Evolutionary conservation across 192 early-diverging fungal genomes (phyloP).

Genomic region (Glomus cerebriforme): DNA sequence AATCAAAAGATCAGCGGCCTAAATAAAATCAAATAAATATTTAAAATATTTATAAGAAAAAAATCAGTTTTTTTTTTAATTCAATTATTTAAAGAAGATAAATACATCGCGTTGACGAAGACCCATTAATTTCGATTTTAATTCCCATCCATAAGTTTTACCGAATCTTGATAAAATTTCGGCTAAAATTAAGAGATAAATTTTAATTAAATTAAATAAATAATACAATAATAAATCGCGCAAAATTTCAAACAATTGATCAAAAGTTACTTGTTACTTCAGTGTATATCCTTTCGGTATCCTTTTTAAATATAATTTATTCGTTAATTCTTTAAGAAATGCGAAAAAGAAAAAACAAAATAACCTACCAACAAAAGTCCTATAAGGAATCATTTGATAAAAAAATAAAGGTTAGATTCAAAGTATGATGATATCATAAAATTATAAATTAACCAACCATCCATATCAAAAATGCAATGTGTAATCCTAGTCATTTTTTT

Average conservation of each 20-base stretch:
- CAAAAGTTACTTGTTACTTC: background rate
- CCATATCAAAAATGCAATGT: constrained; percentile 23
- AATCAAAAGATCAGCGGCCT: constrained; percentile 68
- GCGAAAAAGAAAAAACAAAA: background rate
- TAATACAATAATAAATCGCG: background rate
- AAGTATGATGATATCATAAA: background rate
- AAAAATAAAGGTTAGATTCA: background rate
- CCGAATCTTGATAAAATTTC: constrained; percentile 79
- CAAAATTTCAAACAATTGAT: no score
- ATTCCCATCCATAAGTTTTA: constrained; percentile 62
- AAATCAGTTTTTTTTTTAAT: background rate
- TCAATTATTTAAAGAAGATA: background rate
- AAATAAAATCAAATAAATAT: background rate
- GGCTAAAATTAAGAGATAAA: constrained; percentile 33
- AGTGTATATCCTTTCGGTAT: background rate
- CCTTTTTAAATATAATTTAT: background rate
- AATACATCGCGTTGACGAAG: constrained; percentile 54
- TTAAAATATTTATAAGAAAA: background rate
- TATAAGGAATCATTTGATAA: background rate
- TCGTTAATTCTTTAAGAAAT: background rate
- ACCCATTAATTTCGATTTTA: constrained; percentile 78
- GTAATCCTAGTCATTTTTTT: background rate
- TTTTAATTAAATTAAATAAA: background rate
- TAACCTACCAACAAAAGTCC: background rate
- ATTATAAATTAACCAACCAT: constrained; percentile 11